Percentiles rank a stretch among this genome's conserved stretches.
Conservation (phyloP, 805 yeast species). For the Ogataea naganishii region DNA sequence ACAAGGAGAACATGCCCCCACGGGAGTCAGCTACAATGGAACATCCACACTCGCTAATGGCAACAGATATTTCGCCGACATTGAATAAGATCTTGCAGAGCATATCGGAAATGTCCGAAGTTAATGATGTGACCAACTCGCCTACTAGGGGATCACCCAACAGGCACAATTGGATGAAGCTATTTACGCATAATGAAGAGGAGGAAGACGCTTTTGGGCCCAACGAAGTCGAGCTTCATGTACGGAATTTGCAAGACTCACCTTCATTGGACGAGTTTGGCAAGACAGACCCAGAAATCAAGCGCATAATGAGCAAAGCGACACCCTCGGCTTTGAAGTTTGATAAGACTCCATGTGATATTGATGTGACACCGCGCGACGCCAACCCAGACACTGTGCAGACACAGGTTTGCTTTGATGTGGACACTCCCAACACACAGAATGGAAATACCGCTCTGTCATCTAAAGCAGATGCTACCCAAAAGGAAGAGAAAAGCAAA, state of each 20-base stretch:
- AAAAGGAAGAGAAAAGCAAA: neutral
- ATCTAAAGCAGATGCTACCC: constrained; percentile 5
- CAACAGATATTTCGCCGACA: constrained; percentile 23
- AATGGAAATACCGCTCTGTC: neutral
- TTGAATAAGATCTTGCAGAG: constrained; percentile 5
- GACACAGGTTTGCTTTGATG: constrained; percentile 12
- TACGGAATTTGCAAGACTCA: too few species aligned
- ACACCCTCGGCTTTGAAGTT: constrained; percentile 11
- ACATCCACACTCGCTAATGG: constrained; percentile 13
- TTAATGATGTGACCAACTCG: neutral
- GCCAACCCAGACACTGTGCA: constrained; percentile 21
- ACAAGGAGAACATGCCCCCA: constrained; percentile 22
- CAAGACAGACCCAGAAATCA: constrained; percentile 17
- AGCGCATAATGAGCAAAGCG: constrained; percentile 10
- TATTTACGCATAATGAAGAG: constrained; percentile 19
- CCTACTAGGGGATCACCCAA: constrained; percentile 5
- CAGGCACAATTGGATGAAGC: constrained; percentile 20
- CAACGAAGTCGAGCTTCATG: neutral
- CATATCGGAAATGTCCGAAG: constrained; percentile 2
- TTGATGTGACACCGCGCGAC: constrained; percentile 14
- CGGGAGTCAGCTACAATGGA: constrained; percentile 3
- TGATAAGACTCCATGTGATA: constrained; percentile 22
- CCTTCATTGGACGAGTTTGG: constrained; percentile 10
- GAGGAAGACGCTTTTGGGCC: constrained; percentile 9
- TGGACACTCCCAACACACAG: neutral